Percentiles rank a stretch among this genome's conserved stretches.
Evolutionary conservation across 805 yeast genomes (phyloP).

Genomic region (Yamadazyma ubonensis): DNA sequence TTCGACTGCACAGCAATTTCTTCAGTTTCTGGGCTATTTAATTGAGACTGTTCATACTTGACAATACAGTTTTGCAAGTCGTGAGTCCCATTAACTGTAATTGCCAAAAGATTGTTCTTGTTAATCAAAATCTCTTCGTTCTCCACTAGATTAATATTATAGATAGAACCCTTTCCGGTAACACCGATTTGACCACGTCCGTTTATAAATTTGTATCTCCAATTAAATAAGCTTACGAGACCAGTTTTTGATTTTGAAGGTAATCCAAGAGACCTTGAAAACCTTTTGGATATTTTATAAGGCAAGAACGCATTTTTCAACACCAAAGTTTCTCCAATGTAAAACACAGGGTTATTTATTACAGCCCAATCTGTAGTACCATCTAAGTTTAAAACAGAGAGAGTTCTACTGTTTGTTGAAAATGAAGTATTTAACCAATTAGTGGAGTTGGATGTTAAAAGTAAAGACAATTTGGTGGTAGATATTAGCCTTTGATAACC

Average conservation of each 20-base stretch:
- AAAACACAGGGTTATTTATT: constrained; percentile 50
- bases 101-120: constrained; percentile 46
- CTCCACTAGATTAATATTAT: constrained; percentile 43
- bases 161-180: constrained; percentile 55
- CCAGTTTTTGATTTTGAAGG: constrained; percentile 39
- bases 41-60: constrained; percentile 20
- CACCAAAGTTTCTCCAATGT: constrained; percentile 51
- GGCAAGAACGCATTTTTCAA: constrained; percentile 43
- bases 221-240: constrained; percentile 29
- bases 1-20: too few relatives aligned
- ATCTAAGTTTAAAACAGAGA: constrained; percentile 48
- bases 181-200: constrained; percentile 61
- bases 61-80: constrained; percentile 44
- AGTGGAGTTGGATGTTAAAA: constrained; percentile 40
- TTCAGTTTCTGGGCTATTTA: not conserved
- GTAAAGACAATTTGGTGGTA: constrained; percentile 45
- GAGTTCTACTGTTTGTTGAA: constrained; percentile 32
- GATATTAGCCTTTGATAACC: constrained; percentile 50
- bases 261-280: constrained; percentile 22
- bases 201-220: constrained; percentile 48
- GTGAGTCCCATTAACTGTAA: constrained; percentile 48
- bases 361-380: constrained; percentile 67
- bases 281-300: constrained; percentile 30
- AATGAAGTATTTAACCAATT: constrained; percentile 14
- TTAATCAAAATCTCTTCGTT: constrained; percentile 51